These are phyloP conservation scores for Cladobotryum mycophilum DNA, from an alignment of 2,329 filamentous ascomycete species.

Conservation along the genomic window DNA sequence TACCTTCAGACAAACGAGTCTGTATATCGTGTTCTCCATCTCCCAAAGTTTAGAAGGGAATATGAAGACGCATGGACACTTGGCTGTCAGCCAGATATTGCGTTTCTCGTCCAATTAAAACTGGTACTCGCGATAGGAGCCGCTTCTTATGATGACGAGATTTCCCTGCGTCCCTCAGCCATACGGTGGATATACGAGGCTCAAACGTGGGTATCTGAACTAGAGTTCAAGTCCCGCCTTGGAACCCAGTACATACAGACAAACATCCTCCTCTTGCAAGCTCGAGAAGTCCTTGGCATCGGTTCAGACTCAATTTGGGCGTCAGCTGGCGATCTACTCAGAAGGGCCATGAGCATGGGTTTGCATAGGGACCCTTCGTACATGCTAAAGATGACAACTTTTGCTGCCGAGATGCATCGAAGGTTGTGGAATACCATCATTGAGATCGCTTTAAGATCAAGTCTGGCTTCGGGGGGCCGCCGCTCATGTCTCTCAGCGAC, in stretches of 20 bases:
- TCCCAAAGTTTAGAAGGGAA: slow-evolving; percentile 41
- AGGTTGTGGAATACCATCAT: slow-evolving; percentile 48
- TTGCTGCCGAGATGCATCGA: slow-evolving; percentile 41
- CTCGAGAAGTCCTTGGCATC: slow-evolving; percentile 30
- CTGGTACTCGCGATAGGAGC: slow-evolving; percentile 53
- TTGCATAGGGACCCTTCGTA: slow-evolving; percentile 42
- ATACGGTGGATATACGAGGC: slow-evolving; percentile 53
- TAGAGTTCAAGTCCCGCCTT: slow-evolving; percentile 46
- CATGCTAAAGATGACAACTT: slow-evolving; percentile 29
- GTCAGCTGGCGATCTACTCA: slow-evolving; percentile 36
- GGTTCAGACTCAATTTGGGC: slow-evolving; percentile 44
- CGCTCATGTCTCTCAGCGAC: slow-evolving; percentile 37
- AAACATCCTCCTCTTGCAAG: slow-evolving; percentile 37
- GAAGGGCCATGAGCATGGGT: slow-evolving; percentile 44
- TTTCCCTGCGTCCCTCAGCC: slow-evolving; percentile 43
- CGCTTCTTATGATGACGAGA: slow-evolving; percentile 41
- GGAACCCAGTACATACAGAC: slow-evolving; percentile 46
- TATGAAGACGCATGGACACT: slow-evolving; percentile 46
- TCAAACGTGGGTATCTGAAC: slow-evolving; percentile 47
- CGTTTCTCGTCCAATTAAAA: slow-evolving; percentile 51
- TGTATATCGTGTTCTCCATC: slow-evolving; percentile 44
- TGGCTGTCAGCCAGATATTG: slow-evolving; percentile 24
- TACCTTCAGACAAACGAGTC: slow-evolving; percentile 45
- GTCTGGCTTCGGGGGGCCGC: slow-evolving; percentile 41
- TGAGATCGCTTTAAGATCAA: slow-evolving; percentile 40